Percentiles rank a stretch among this genome's conserved stretches.
Conservation (phyloP, 1,139 yeast genomes). For the Geotrichum candidum region DNA sequence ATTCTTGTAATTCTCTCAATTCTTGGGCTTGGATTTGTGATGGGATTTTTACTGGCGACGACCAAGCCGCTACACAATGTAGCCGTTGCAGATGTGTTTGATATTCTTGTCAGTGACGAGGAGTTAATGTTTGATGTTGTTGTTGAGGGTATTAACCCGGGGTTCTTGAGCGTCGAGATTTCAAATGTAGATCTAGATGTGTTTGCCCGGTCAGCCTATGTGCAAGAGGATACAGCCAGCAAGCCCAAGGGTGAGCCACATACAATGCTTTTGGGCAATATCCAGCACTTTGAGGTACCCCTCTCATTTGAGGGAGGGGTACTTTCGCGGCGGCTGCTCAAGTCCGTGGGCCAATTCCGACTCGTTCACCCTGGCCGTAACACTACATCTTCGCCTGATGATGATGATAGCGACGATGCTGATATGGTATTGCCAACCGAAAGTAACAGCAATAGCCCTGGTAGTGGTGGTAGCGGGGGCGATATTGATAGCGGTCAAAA, state of each 20-base stretch:
- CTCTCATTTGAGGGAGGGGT: slow-evolving; percentile 73
- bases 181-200: slow-evolving; percentile 71
- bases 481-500: slow-evolving; percentile 37
- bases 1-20: slow-evolving; percentile 27
- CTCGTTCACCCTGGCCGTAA: slow-evolving; percentile 70
- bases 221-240: slow-evolving; percentile 25
- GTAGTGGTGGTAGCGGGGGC: slow-evolving; percentile 10
- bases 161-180: slow-evolving; percentile 63
- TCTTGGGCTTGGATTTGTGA: slow-evolving; percentile 53
- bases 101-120: slow-evolving; percentile 74
- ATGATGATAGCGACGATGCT: slow-evolving; percentile 11
- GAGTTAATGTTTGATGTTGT: slow-evolving; percentile 76
- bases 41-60: slow-evolving; percentile 82
- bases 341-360: slow-evolving; percentile 63
- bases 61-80: slow-evolving; percentile 75
- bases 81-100: slow-evolving; percentile 53
- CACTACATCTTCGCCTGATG: slow-evolving; percentile 39
- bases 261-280: slow-evolving; percentile 73
- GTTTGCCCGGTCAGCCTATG: slow-evolving; percentile 73
- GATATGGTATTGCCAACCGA: neutral
- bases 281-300: slow-evolving; percentile 62
- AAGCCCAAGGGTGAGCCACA: slow-evolving; percentile 29
- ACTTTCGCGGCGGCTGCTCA: slow-evolving; percentile 51
- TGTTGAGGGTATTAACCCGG: slow-evolving; percentile 82
- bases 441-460: neutral